These are phyloP conservation scores for Talaromyces sp. DNA, from an alignment of 2,329 filamentous ascomycete species.

Conservation along the genomic window DNA sequence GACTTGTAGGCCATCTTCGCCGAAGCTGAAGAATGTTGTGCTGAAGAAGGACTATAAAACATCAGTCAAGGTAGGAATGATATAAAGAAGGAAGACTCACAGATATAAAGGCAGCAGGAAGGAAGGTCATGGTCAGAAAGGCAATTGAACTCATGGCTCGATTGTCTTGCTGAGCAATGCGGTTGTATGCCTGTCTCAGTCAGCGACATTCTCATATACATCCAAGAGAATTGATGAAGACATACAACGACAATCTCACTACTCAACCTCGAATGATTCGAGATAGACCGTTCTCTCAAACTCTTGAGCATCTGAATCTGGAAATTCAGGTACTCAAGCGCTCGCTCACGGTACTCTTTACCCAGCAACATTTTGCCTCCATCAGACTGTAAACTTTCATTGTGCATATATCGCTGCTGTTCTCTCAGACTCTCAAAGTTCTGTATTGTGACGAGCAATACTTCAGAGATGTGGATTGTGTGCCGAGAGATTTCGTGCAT, in stretches of 20 bases:
- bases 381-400: not conserved
- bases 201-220: not conserved
- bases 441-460: constrained; percentile 17
- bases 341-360: constrained; percentile 14
- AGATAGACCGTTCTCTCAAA: constrained; percentile 18
- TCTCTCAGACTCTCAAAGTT: constrained; percentile 17
- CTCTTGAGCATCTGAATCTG: constrained; percentile 21
- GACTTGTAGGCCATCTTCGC: constrained; percentile 15
- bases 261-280: constrained; percentile 16
- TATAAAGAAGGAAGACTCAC: not conserved
- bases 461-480: constrained; percentile 20
- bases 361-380: not conserved
- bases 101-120: constrained; percentile 20
- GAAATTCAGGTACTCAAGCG: constrained; percentile 16
- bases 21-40: constrained; percentile 20
- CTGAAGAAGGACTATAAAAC: constrained; percentile 15
- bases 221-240: too few species aligned
- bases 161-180: constrained; percentile 20
- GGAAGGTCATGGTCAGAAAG: constrained; percentile 19
- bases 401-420: constrained; percentile 14
- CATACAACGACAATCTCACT: constrained; percentile 19
- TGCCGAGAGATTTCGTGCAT: constrained; percentile 21
- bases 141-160: constrained; percentile 19
- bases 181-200: constrained; percentile 17
- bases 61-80: not conserved